Evolutionary conservation across 257 asterid genomes (phyloP).

Genomic region (Penstemon eatonii): DNA sequence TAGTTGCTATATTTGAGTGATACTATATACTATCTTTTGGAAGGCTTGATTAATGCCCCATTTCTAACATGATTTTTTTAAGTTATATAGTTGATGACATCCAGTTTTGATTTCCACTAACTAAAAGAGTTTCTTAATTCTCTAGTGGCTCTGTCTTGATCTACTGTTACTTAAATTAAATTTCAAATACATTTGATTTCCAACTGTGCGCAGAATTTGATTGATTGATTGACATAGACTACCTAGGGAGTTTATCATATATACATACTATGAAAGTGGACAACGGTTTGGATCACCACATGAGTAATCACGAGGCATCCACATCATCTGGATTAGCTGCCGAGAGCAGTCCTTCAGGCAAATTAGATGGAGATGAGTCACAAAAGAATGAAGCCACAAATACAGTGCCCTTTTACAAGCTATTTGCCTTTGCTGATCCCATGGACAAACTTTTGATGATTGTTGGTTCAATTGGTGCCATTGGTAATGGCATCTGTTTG

Average conservation of each 20-base stretch:
- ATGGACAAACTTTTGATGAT: constrained; percentile 51
- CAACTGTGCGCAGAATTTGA: not conserved
- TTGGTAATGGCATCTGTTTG: constrained; percentile 48
- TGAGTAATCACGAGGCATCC: constrained; percentile 12
- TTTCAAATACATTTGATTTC: no score
- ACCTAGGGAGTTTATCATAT: not conserved
- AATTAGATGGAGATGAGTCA: not conserved
- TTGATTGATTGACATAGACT: not conserved
- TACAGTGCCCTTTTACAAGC: constrained; percentile 51
- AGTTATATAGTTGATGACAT: not conserved
- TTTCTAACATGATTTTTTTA: not conserved
- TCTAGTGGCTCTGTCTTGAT: no score
- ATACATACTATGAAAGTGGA: not conserved
- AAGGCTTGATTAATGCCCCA: not conserved
- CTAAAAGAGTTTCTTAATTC: not conserved
- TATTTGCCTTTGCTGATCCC: constrained; percentile 61
- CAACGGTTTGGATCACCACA: not conserved
- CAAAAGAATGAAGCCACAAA: constrained; percentile 24
- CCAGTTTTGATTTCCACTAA: no score
- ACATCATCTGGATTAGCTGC: constrained; percentile 10
- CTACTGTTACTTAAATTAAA: no score
- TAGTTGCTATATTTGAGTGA: not conserved
- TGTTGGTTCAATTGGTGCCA: constrained; percentile 55
- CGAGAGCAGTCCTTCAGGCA: not conserved
- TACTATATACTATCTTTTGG: not conserved